Percentiles rank a stretch among this genome's conserved stretches.
phyloP scores from a whole-genome alignment of 2,329 filamentous ascomycete genomes.

The Hypoxylon sp. region DNA sequence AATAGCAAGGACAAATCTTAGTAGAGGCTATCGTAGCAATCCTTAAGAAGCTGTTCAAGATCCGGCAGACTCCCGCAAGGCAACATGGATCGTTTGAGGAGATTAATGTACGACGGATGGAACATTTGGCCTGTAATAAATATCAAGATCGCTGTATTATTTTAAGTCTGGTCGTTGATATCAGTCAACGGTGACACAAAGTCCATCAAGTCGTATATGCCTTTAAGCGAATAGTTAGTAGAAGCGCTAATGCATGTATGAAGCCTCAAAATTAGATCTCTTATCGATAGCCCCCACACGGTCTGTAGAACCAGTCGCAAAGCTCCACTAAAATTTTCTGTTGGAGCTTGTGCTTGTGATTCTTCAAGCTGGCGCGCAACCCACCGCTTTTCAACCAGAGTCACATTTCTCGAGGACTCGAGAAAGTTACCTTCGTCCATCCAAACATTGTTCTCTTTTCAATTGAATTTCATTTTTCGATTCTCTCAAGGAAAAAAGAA shows the following conservation, averaged over 20 bases:
- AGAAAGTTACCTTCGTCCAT: neutral
- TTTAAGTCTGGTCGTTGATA: neutral
- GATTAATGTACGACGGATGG: too few relatives aligned
- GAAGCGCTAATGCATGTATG: slow-evolving; percentile 12
- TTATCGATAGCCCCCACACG: slow-evolving; percentile 22
- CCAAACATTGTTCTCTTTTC: neutral
- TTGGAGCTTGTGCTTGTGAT: slow-evolving; percentile 44
- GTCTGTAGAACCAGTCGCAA: slow-evolving; percentile 46
- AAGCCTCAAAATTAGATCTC: neutral
- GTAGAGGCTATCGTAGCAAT: too few relatives aligned
- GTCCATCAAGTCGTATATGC: neutral
- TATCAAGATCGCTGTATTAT: neutral
- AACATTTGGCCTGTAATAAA: too few relatives aligned
- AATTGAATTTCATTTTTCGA: neutral
- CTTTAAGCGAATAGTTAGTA: neutral
- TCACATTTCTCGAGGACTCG: neutral
- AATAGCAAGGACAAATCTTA: too few relatives aligned
- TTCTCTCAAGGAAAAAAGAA: neutral
- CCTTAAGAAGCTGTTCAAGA: too few relatives aligned
- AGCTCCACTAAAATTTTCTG: slow-evolving; percentile 64
- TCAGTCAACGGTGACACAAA: too few relatives aligned
- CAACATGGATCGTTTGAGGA: too few relatives aligned
- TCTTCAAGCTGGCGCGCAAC: slow-evolving; percentile 39
- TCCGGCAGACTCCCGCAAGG: too few relatives aligned
- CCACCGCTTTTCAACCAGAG: slow-evolving; percentile 17